Conservation (phyloP, 2,329 filamentous ascomycete species). For the Aureobasidium sp. region DNA sequence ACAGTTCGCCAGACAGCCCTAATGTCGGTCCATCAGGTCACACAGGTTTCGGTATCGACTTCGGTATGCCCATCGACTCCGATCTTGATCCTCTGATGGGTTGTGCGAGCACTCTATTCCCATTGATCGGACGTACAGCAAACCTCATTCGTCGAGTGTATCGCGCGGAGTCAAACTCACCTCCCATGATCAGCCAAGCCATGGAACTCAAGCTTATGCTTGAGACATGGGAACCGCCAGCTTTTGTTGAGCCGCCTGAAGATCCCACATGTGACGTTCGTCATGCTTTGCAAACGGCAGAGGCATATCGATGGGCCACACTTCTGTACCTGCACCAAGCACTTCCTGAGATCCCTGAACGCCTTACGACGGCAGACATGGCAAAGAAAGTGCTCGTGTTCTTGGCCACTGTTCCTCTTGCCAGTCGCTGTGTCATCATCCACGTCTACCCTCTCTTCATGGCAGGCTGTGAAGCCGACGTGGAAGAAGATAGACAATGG, state of each 20-base stretch:
- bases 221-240: conserved; percentile 53
- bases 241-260: conserved; percentile 51
- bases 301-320: conserved; percentile 60
- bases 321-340: conserved; percentile 59
- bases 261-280: conserved; percentile 54
- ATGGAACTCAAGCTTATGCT: conserved; percentile 53
- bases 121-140: conserved; percentile 57
- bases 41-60: conserved; percentile 29
- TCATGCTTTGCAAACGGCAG: conserved; percentile 57
- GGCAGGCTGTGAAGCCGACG: conserved; percentile 56
- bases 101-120: conserved; percentile 59
- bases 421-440: conserved; percentile 55
- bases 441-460: conserved; percentile 63
- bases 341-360: conserved; percentile 57
- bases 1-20: conserved; percentile 15
- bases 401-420: conserved; percentile 54
- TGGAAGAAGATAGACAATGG: conserved; percentile 54
- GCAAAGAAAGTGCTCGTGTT: conserved; percentile 54
- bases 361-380: conserved; percentile 44
- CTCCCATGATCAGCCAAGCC: conserved; percentile 53
- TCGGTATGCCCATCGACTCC: conserved; percentile 33
- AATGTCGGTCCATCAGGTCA: background rate
- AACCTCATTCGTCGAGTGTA: conserved; percentile 56
- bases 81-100: conserved; percentile 66
- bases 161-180: conserved; percentile 46